Evolutionary conservation across 2,329 filamentous ascomycete genomes (phyloP), one percentile per base, ranked within the genome.

Genomic region (Aspergillus ochraceoroseus): DNA sequence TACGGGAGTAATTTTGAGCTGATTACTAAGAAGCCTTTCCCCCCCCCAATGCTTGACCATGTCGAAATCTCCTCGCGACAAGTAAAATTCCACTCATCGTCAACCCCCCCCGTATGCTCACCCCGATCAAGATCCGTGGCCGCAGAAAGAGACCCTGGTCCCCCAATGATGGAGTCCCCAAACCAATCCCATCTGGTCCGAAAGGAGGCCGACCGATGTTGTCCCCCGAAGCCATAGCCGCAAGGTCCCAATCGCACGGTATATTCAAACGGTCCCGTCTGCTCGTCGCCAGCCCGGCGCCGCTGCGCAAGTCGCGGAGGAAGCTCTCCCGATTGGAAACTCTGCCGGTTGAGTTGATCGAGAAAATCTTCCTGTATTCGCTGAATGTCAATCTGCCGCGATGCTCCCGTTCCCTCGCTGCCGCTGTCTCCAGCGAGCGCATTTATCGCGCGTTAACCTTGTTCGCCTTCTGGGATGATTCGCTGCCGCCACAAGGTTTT

Each of bases 331-430:
- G 44, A 7, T 55, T 77, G 8, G 72, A 77, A 49, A 41, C 48
- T 3, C 59, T 77, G 0, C 74, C 74, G 0, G 54, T 64, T 2
- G 74, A 77, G 52, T 53, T 77, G 8, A 61, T 76, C n/a, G 69
- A 76, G 48, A 61, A 65, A 27, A 74, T 77, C 31, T 76, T 76
- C 44, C 57, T 72, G n/a, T 54, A 65, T 18, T 66, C 68, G 4
- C 51, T 69, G 15, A 72, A 75, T 46, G 47, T 71, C 20, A 67
- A 70, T 25, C 52, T 74, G 1, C 61, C 69, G 2, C 58, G 58
- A 11, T 61, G 64, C 4, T 76, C 73, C 0, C 58, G 56, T 0
- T 45, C 56, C 7, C 51, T 77, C 7, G 63, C 62, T 7, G 51
- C 53, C 0, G 61, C 59, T 2, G 46, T 73, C 7, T 69, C 68